phyloP scores from a whole-genome alignment of 108 stramenopile genomes.

The Cyclotella baltica region DNA sequence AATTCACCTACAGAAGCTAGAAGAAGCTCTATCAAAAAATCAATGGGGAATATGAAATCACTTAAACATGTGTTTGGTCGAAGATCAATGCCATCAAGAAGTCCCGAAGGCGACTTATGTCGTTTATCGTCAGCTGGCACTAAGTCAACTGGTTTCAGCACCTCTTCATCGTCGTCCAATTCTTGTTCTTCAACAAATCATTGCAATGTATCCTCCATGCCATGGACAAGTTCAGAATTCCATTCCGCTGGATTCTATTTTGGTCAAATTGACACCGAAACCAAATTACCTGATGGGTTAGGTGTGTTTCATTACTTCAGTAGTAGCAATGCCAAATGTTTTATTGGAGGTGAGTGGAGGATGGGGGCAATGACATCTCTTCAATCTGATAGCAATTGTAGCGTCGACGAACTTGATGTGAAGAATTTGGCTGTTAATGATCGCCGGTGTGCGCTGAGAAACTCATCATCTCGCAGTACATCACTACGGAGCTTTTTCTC shows the following conservation, averaged over 20 bases:
- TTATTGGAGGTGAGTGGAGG: background rate
- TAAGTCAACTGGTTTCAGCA: background rate
- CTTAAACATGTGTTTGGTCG: background rate
- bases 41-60: background rate
- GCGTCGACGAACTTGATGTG: background rate
- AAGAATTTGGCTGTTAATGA: background rate
- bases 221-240: background rate
- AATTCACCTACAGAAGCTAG: no score
- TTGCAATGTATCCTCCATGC: background rate
- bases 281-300: constrained; percentile 3
- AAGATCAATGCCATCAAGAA: background rate
- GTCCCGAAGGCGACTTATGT: background rate
- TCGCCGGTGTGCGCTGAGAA: no score
- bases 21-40: background rate
- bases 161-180: background rate
- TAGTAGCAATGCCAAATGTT: background rate
- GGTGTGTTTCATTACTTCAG: constrained; percentile 2
- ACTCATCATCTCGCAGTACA: no score
- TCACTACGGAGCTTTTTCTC: no score
- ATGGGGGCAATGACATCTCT: background rate
- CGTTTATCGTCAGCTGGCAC: constrained; percentile 1
- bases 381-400: background rate
- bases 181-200: background rate
- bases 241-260: background rate
- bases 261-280: background rate